Evolutionary conservation across 129 eudicot species (phyloP), one percentile per base, ranked within the genome.

Genomic region (Centella asiatica): DNA sequence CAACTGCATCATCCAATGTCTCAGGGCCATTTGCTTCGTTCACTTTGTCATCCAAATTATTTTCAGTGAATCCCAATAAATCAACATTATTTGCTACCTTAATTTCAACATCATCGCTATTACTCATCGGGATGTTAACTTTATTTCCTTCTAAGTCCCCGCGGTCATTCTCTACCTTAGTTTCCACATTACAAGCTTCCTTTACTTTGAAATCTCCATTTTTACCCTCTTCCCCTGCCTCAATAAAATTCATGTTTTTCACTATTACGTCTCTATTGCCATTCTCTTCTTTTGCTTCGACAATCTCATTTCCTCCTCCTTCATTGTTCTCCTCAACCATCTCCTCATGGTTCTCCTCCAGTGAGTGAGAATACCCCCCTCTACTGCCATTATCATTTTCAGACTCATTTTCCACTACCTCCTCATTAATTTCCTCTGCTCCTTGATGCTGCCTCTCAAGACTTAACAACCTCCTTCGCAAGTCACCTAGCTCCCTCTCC

Each of bases 401-500:
- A 47, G 86, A 76, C 1, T 72, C 80, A 66, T 81, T 77, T 50
- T 76, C 86, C 37, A 73, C 66, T 22, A 82, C 78, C 69, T 74
- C 83, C 70, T 78, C 87, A 40, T 77, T 73, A 15, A 62, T 59
- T 22, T 64, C 79, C 37, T 69, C 80, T 5, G 59, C 15, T 2
- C 65, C 65, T 4, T 71, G 74, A n/a, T 59, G 67, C 51, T 70
- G 73, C 73, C 87, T 74, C 78, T 82, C 88, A 34, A 82, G 79
- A 60, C 33, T 67, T 50, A 40, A 71, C 78, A 82, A 25, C 78
- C 84, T 82, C 81, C 88, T 78, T 71, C 81, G 71, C 67, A 82
- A 36, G 46, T 82, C 81, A 57, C 68, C 80, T 57, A 82, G 62
- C 60, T 82, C 88, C 76, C 88, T 71, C 74, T 82, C 88, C 88